phyloP scores from a whole-genome alignment of 129 eudicot species.

The Saussurea involucrata region DNA sequence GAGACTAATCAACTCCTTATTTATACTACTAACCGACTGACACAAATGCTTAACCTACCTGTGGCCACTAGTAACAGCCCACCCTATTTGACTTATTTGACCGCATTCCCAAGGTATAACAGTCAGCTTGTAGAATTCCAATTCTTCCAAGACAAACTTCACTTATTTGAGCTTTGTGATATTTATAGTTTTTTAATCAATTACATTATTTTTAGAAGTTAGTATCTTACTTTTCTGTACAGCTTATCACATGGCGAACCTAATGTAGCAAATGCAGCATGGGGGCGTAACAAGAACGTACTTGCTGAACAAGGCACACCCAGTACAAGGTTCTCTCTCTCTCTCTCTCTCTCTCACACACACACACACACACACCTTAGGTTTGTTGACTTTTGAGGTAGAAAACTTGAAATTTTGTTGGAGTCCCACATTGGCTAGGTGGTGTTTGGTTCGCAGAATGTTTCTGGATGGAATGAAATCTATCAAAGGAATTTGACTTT shows the following conservation, averaged over 20 bases:
- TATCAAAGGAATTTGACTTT: too few relatives aligned
- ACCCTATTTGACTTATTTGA: too few relatives aligned
- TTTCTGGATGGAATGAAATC: too few relatives aligned
- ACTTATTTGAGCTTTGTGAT: neutral
- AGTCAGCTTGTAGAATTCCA: neutral
- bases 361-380: neutral
- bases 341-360: neutral
- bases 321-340: constrained; percentile 64
- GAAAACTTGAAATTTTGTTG: neutral
- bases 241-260: constrained; percentile 85
- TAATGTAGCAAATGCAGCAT: constrained; percentile 62
- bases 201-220: neutral
- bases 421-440: neutral
- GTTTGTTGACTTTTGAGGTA: neutral
- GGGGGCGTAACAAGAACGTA: constrained; percentile 77
- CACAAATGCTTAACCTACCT: too few relatives aligned
- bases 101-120: too few relatives aligned
- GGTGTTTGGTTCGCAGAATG: too few relatives aligned
- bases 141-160: neutral
- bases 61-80: too few relatives aligned
- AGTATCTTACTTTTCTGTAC: constrained; percentile 12
- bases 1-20: too few relatives aligned
- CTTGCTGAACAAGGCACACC: constrained; percentile 78
- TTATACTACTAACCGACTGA: too few relatives aligned
- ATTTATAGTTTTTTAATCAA: neutral